These are phyloP conservation scores for Scheffersomyces stambukii DNA, from an alignment of 1,139 yeast species.

Conservation along the genomic window DNA sequence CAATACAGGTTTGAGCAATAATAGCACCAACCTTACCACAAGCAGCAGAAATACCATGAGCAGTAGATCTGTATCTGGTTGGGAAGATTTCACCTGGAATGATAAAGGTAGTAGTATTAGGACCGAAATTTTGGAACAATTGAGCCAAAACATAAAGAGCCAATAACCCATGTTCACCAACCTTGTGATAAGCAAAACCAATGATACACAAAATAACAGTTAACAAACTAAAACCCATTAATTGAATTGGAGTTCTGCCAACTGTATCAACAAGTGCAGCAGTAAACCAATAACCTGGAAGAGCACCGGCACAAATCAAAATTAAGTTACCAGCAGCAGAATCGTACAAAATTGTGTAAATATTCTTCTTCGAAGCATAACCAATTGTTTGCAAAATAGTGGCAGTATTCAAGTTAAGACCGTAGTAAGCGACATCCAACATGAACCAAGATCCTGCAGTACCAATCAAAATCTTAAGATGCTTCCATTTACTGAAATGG, in stretches of 20 bases:
- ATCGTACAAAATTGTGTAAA: constrained; percentile 64
- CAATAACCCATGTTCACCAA: constrained; percentile 57
- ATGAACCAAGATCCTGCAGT: constrained; percentile 97
- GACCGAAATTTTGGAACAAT: constrained; percentile 89
- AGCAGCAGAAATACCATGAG: constrained; percentile 97
- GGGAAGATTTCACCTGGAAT: constrained; percentile 98
- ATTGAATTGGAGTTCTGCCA: constrained; percentile 81
- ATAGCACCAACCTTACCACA: constrained; percentile 96
- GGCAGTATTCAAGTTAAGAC: constrained; percentile 77
- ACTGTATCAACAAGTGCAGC: constrained; percentile 71
- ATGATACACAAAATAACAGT: constrained; percentile 66
- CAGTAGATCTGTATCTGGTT: constrained; percentile 95
- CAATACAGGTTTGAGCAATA: constrained; percentile 86
- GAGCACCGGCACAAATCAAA: constrained; percentile 84
- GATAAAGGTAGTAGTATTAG: constrained; percentile 92
- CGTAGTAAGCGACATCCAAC: constrained; percentile 94
- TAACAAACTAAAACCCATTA: constrained; percentile 66
- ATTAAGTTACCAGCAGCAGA: constrained; percentile 86
- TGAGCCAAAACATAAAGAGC: constrained; percentile 74
- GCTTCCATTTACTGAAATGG: constrained; percentile 87
- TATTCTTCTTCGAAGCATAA: constrained; percentile 64
- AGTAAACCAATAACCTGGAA: constrained; percentile 87
- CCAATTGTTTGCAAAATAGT: constrained; percentile 82
- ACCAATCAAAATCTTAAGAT: constrained; percentile 80
- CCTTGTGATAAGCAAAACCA: constrained; percentile 75